Evolutionary conservation across 2,329 filamentous ascomycete genomes (phyloP).

Genomic region (Aspergillus brasiliensis): DNA sequence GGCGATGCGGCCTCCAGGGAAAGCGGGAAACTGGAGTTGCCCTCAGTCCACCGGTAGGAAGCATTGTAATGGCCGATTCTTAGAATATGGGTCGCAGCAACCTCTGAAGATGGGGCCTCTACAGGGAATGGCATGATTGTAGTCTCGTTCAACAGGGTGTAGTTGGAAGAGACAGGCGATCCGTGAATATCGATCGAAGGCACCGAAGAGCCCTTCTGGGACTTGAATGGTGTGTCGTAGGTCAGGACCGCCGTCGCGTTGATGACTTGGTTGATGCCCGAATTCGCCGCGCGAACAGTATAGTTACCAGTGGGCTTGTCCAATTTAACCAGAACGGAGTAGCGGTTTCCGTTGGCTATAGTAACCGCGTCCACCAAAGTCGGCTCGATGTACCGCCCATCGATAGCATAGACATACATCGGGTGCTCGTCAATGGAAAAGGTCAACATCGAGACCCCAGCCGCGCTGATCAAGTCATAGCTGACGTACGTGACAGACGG

Average conservation of each 20-base stretch:
- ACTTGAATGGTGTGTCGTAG: constrained; percentile 33
- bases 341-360: constrained; percentile 35
- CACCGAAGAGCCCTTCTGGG: constrained; percentile 25
- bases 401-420: constrained; percentile 43
- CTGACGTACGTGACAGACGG: constrained; percentile 49
- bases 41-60: constrained; percentile 57
- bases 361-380: constrained; percentile 34
- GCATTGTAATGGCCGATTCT: constrained; percentile 34
- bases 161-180: constrained; percentile 38
- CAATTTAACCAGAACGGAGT: constrained; percentile 45
- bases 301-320: constrained; percentile 52
- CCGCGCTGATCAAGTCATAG: constrained; percentile 55
- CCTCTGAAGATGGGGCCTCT: constrained; percentile 42
- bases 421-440: constrained; percentile 47
- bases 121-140: constrained; percentile 52
- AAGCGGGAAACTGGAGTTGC: constrained; percentile 43
- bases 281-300: constrained; percentile 55
- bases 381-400: constrained; percentile 43
- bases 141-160: constrained; percentile 49
- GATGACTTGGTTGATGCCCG: constrained; percentile 56
- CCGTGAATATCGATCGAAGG: constrained; percentile 57
- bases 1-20: constrained; percentile 44
- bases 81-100: constrained; percentile 51
- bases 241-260: constrained; percentile 53
- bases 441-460: constrained; percentile 53